Percentiles rank a stretch among this genome's conserved stretches.
These are phyloP conservation scores for Flaveria brownii DNA, from an alignment of 129 eudicot species.

Conservation along the genomic window DNA sequence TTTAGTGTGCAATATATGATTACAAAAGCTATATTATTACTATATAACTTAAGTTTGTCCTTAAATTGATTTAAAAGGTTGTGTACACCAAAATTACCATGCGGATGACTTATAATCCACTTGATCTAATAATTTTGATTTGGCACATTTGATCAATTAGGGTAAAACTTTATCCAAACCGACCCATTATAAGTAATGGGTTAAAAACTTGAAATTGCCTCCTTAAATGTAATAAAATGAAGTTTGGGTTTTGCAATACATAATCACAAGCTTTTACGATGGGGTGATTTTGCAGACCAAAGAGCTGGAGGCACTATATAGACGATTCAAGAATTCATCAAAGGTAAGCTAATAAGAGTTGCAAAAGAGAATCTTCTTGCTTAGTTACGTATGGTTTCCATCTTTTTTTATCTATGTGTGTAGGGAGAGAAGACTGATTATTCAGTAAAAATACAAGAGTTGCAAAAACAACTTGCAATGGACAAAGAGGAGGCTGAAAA, in stretches of 20 bases:
- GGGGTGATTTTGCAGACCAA: constrained; percentile 50
- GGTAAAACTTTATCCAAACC: background rate
- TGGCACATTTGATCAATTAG: background rate
- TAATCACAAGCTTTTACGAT: constrained; percentile 13
- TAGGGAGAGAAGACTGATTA: constrained; percentile 90
- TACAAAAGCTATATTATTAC: background rate
- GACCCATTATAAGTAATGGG: constrained; percentile 1
- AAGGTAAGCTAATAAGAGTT: constrained; percentile 50
- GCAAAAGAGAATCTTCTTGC: constrained; percentile 7
- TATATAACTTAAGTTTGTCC: background rate
- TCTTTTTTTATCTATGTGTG: constrained; percentile 14
- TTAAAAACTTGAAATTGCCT: background rate
- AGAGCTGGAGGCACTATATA: constrained; percentile 87
- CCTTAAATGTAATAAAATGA: background rate
- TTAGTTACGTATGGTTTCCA: constrained; percentile 6
- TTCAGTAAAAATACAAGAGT: constrained; percentile 83
- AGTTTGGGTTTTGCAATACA: constrained; percentile 10
- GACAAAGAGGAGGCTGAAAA: constrained; percentile 92
- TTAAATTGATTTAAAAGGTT: background rate
- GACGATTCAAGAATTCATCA: constrained; percentile 74
- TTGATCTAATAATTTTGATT: background rate
- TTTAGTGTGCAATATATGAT: background rate
- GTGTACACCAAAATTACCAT: background rate
- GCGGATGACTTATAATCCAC: background rate
- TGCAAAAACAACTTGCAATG: constrained; percentile 91